Conservation (phyloP, 1,284 basidiomycete species). For the Cryptococcus sp. region DNA sequence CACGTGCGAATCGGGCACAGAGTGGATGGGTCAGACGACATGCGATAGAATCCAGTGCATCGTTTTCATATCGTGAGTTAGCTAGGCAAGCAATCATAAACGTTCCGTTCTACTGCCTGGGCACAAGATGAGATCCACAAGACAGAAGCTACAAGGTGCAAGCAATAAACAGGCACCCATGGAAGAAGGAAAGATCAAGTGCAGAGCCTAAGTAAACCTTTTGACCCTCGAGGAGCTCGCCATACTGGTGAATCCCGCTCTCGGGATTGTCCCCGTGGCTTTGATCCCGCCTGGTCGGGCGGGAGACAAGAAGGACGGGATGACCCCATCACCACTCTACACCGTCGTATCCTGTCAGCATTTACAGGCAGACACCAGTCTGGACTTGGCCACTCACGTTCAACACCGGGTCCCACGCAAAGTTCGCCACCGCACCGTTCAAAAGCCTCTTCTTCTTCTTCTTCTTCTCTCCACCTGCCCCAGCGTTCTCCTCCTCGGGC, state of each 20-base stretch:
- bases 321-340: slow-evolving; percentile 47
- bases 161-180: too few relatives aligned
- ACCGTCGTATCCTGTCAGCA: background rate
- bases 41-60: too few relatives aligned
- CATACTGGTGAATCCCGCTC: slow-evolving; percentile 28
- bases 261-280: slow-evolving; percentile 31
- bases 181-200: background rate
- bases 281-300: slow-evolving; percentile 23
- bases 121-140: too few relatives aligned
- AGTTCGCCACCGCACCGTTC: slow-evolving; percentile 19
- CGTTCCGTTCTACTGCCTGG: too few relatives aligned
- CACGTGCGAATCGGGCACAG: too few relatives aligned
- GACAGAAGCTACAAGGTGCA: too few relatives aligned
- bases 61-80: too few relatives aligned
- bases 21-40: too few relatives aligned
- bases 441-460: slow-evolving; percentile 46
- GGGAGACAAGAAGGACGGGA: slow-evolving; percentile 40
- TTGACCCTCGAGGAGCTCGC: slow-evolving; percentile 10
- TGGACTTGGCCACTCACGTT: slow-evolving; percentile 28
- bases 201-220: slow-evolving; percentile 2
- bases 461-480: slow-evolving; percentile 31
- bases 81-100: too few relatives aligned
- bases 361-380: background rate
- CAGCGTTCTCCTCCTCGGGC: background rate
- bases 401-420: slow-evolving; percentile 44